Conservation (phyloP, 306 rosid species). For the Vigna nakashimae region DNA sequence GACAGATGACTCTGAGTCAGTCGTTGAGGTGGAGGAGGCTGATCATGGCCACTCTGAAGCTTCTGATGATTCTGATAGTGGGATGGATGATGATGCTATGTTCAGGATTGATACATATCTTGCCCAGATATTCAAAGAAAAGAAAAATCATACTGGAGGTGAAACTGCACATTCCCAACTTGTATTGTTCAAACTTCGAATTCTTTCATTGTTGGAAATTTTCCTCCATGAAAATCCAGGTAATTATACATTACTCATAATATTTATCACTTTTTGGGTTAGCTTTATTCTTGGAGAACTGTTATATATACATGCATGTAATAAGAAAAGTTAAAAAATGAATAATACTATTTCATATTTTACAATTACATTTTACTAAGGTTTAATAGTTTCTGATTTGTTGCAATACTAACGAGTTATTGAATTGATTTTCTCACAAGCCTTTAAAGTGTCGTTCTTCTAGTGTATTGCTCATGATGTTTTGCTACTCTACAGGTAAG, state of each 20-base stretch:
- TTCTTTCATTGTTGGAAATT: slow-evolving; percentile 89
- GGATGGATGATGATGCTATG: slow-evolving; percentile 99
- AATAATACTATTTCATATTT: not conserved
- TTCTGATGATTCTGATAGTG: slow-evolving; percentile 95
- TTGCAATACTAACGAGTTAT: not conserved
- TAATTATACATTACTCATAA: slow-evolving; percentile 38
- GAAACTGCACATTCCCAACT: slow-evolving; percentile 95
- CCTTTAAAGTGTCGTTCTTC: not conserved
- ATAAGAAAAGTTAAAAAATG: not conserved
- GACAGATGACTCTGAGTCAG: slow-evolving; percentile 84
- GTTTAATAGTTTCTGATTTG: slow-evolving; percentile 1
- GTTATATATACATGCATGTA: not conserved
- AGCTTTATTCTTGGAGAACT: slow-evolving; percentile 6
- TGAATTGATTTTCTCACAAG: not conserved
- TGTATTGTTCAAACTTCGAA: slow-evolving; percentile 84
- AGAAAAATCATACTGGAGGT: slow-evolving; percentile 75
- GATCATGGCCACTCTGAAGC: slow-evolving; percentile 56
- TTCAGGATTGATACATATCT: slow-evolving; percentile 87
- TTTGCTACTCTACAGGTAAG: slow-evolving; percentile 62
- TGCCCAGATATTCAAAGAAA: slow-evolving; percentile 83
- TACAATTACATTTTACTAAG: not conserved
- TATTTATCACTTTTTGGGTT: slow-evolving; percentile 4
- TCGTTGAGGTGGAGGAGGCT: slow-evolving; percentile 63
- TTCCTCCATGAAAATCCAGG: slow-evolving; percentile 96
- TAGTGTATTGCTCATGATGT: slow-evolving; percentile 15